These are phyloP conservation scores for Capsella bursapastoris DNA, from an alignment of 345 rosid species.

Conservation along the genomic window DNA sequence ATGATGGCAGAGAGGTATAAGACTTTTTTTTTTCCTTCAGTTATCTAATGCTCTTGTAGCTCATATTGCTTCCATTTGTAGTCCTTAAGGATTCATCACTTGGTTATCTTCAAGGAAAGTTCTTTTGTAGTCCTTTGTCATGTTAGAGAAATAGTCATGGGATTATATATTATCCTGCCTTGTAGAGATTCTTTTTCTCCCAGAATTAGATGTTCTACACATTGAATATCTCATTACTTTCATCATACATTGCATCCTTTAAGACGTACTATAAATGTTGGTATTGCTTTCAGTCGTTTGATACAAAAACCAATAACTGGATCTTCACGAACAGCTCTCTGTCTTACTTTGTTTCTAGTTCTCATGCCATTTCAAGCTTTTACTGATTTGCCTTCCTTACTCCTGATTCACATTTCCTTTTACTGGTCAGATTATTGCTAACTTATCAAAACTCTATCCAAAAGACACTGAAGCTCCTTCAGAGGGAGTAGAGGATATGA, in stretches of 20 bases:
- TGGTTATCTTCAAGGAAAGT: background rate
- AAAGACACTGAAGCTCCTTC: conserved; percentile 67
- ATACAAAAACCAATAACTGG: background rate
- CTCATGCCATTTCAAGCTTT: background rate
- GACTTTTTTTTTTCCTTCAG: conserved; percentile 4
- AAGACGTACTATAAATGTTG: background rate
- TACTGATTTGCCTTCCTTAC: conserved; percentile 1
- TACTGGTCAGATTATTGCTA: conserved; percentile 56
- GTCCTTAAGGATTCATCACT: background rate
- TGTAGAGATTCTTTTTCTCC: background rate
- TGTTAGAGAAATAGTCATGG: conserved; percentile 15
- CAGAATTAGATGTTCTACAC: background rate
- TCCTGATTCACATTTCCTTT: conserved; percentile 21
- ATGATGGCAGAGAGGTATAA: conserved; percentile 57
- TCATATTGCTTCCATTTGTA: background rate
- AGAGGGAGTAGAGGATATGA: conserved; percentile 95
- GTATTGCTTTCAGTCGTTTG: conserved; percentile 9
- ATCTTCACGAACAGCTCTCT: background rate
- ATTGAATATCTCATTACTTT: background rate
- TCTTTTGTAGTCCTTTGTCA: background rate
- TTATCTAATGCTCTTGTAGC: conserved; percentile 5
- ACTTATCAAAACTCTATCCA: conserved; percentile 59
- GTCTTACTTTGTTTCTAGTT: background rate
- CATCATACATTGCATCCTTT: background rate
- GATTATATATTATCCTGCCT: background rate